Conservation (phyloP, 2,329 filamentous ascomycete genomes). For the Diplodia seriata region DNA sequence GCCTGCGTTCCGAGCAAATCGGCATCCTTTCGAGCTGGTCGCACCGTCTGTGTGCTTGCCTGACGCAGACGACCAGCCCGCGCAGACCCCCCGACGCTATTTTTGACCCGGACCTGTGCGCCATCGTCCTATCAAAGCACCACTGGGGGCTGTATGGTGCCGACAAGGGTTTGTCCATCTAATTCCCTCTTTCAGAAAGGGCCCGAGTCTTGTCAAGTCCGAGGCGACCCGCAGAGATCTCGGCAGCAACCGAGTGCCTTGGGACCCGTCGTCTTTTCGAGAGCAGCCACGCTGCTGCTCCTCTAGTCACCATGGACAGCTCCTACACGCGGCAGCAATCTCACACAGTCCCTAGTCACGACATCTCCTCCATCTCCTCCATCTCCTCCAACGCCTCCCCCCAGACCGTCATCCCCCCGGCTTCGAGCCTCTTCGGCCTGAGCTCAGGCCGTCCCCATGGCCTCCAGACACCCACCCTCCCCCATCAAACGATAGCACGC, state of each 20-base stretch:
- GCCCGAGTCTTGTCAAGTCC: conserved; percentile 20
- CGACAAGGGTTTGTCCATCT: conserved; percentile 31
- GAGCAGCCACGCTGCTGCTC: conserved; percentile 12
- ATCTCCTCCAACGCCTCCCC: conserved; percentile 44
- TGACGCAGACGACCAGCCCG: conserved; percentile 14
- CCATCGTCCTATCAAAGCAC: conserved; percentile 27
- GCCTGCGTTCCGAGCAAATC: conserved; percentile 30
- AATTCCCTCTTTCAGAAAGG: conserved; percentile 31
- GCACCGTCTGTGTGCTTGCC: conserved; percentile 28
- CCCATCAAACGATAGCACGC: conserved; percentile 39
- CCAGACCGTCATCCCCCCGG: conserved; percentile 44
- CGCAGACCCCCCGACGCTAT: conserved; percentile 26
- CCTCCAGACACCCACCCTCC: conserved; percentile 41
- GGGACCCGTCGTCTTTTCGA: conserved; percentile 40
- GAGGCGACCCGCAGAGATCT: conserved; percentile 34
- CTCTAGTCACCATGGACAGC: conserved; percentile 36
- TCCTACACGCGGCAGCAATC: conserved; percentile 35
- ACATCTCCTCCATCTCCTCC: conserved; percentile 43
- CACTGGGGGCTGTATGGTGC: conserved; percentile 23
- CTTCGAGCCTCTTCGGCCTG: conserved; percentile 44
- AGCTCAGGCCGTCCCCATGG: conserved; percentile 40
- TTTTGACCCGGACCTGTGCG: conserved; percentile 17
- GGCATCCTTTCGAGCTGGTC: conserved; percentile 27
- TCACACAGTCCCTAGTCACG: conserved; percentile 38
- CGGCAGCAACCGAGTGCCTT: conserved; percentile 46